Evolutionary conservation across 768 basidiomycete species (phyloP).

Genomic region (Boletus fagicola): DNA sequence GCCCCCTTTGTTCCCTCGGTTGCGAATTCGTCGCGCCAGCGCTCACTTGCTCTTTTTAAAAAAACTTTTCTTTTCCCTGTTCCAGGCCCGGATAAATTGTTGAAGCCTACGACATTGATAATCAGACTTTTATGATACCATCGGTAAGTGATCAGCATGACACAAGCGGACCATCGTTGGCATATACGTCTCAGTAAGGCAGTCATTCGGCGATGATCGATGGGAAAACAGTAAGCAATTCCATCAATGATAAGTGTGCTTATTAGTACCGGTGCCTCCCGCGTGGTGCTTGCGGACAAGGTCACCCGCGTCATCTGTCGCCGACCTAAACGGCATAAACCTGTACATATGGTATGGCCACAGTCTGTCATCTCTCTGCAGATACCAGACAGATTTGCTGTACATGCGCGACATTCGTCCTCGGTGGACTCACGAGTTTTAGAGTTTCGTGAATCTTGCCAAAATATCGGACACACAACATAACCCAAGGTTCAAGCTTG

Average conservation of each 20-base stretch:
- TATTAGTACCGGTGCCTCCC: background rate
- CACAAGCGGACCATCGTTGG: background rate
- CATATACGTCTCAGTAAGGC: background rate
- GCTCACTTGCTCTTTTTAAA: background rate
- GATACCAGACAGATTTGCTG: background rate
- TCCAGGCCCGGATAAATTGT: background rate
- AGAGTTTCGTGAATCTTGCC: background rate
- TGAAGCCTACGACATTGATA: background rate
- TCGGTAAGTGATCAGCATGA: background rate
- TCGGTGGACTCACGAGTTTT: background rate
- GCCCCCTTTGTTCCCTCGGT: background rate
- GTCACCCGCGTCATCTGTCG: background rate
- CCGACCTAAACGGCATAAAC: background rate
- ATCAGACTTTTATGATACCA: background rate
- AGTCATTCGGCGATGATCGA: background rate
- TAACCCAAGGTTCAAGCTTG: background rate
- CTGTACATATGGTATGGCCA: background rate
- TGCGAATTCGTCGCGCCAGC: background rate
- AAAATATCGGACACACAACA: background rate
- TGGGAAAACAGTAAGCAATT: background rate
- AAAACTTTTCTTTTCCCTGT: background rate
- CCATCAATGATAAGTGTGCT: background rate
- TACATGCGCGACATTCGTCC: background rate
- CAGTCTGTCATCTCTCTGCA: background rate
- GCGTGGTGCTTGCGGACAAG: background rate